These are phyloP conservation scores for Fusarium temperatum DNA, from an alignment of 2,329 filamentous ascomycete species.

Conservation along the genomic window DNA sequence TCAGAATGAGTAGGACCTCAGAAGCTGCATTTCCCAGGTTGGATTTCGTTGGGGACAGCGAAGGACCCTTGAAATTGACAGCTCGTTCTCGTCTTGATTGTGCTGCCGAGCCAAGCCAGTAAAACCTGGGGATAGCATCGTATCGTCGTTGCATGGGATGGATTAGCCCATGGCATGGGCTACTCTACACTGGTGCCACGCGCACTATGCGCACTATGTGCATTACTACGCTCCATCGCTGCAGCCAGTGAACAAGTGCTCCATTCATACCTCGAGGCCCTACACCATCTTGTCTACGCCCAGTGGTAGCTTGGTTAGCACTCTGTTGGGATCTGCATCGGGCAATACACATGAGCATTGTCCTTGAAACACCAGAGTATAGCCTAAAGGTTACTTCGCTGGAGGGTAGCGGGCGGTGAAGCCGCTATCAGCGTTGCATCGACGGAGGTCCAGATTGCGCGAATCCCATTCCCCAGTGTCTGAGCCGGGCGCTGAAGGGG, in stretches of 20 bases:
- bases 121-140: conserved; percentile 35
- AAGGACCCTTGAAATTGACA: conserved; percentile 15
- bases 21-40: conserved; percentile 11
- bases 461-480: conserved; percentile 27
- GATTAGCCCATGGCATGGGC: conserved; percentile 15
- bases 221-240: conserved; percentile 19
- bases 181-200: conserved; percentile 43
- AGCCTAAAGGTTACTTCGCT: conserved; percentile 25
- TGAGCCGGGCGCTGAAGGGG: conserved; percentile 7
- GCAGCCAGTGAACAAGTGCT: conserved; percentile 13
- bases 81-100: conserved; percentile 10
- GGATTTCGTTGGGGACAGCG: conserved; percentile 24
- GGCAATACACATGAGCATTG: conserved; percentile 26
- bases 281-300: conserved; percentile 35
- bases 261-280: conserved; percentile 38
- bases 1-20: conserved; percentile 14
- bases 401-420: conserved; percentile 36
- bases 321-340: conserved; percentile 40
- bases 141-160: conserved; percentile 11
- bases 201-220: conserved; percentile 33
- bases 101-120: conserved; percentile 26
- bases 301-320: conserved; percentile 18
- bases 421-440: conserved; percentile 35
- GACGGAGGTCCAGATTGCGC: conserved; percentile 34
- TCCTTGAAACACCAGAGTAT: conserved; percentile 5